Base-by-base conservation (phyloP, 192 early-diverging fungal genomes). In the Spinellus fusiger region DNA sequence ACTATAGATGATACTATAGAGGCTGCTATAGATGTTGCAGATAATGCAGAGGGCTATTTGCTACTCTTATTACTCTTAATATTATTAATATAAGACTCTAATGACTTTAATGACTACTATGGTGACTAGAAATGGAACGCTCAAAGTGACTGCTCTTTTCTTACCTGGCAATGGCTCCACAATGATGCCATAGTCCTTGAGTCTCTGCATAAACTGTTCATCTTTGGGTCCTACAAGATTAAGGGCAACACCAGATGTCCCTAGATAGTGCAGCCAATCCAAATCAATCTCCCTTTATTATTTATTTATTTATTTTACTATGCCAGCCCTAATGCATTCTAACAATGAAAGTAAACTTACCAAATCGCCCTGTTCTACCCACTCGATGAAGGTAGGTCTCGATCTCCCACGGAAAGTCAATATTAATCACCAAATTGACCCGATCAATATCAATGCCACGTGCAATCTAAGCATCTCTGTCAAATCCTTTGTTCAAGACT, bases 341-440 rank as follows among this genome's bases (percentile, higher is more conserved):
- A 13, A 31, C 5, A 54, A 27, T 4, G 23, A 6, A 31, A 18
- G 16, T 28, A n/a, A 3, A 1, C 23, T 50, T 68, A 65, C 96
- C 96, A 68, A 94, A 99, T 49, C 96, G 82, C 25, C 96, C 96
- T 9, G 96, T 96, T 49, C 96, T 88, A 20, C 96, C 96, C 67
- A 99, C 93, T 46, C 96, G 87, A 73, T 99, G 96, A 32, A 98
- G 78, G 66, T 99, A 99, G 0, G 96, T 97, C 64, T 97, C 95
- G 15, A 69, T 72, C 28, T 89, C 86, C 38, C 88, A 66, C 8
- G 96, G 96, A 49, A 94, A 85, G 62, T 99, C 96, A 54, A 88
- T 92, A 79, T 99, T 99, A 67, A 99, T 84, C 25, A 99, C 96
- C 62, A 95, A 71, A 69, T 93, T 95, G 52, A 98, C 94, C 68